Percentiles rank a stretch among this genome's conserved stretches.
phyloP scores from a whole-genome alignment of 495 filamentous ascomycete genomes.

The Pyronema domesticum region DNA sequence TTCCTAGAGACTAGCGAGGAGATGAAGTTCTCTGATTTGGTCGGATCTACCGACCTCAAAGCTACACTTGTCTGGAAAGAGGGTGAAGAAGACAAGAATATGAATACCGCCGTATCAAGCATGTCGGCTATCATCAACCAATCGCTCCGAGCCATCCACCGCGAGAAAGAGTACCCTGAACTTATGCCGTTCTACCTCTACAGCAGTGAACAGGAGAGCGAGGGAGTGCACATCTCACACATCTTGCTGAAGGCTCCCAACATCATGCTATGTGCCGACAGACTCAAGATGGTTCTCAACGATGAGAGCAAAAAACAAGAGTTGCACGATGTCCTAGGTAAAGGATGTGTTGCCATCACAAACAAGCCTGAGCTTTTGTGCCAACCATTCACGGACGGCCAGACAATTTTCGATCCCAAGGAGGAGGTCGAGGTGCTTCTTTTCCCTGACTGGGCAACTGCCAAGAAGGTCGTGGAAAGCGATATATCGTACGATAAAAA shows the following conservation, averaged over 20 bases:
- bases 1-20: not conserved
- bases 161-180: slow-evolving; percentile 13
- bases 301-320: not conserved
- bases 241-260: slow-evolving; percentile 26
- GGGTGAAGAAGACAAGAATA: no score
- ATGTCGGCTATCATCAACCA: slow-evolving; percentile 21
- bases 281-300: not conserved
- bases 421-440: no score
- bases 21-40: not conserved
- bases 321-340: not conserved
- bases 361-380: not conserved
- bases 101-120: not conserved
- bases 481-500: no score
- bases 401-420: not conserved
- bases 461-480: no score
- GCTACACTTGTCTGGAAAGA: no score
- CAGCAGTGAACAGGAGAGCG: slow-evolving; percentile 15
- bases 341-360: not conserved
- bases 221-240: slow-evolving; percentile 27
- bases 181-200: slow-evolving; percentile 33
- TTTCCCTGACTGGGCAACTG: no score
- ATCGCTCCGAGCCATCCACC: slow-evolving; percentile 2
- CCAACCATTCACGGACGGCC: not conserved
- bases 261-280: not conserved
- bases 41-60: not conserved